Evolutionary conservation across 2,329 filamentous ascomycete species (phyloP).

Genomic region (Hypoxylon sp.): DNA sequence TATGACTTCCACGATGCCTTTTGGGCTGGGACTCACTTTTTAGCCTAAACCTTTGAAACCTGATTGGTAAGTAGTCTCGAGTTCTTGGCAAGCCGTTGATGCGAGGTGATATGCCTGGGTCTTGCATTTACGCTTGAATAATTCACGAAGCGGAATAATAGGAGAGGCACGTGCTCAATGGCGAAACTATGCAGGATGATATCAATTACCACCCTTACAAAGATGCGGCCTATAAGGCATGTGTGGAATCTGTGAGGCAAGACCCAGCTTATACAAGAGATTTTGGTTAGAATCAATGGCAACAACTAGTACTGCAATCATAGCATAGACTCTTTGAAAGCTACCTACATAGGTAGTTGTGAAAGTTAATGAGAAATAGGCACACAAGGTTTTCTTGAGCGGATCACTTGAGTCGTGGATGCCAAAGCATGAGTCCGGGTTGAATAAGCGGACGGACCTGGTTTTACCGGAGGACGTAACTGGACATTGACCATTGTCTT

Average conservation of each 20-base stretch:
- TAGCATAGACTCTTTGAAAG: background rate
- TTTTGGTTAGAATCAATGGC: slow-evolving; percentile 12
- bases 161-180: background rate
- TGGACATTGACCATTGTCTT: slow-evolving; percentile 1
- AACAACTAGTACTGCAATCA: slow-evolving; percentile 1
- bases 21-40: slow-evolving; percentile 18
- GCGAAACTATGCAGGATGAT: slow-evolving; percentile 31
- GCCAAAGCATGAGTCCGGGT: slow-evolving; percentile 31
- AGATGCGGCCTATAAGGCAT: slow-evolving; percentile 4
- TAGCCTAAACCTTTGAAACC: slow-evolving; percentile 41
- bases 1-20: slow-evolving; percentile 14
- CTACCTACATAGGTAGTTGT: background rate
- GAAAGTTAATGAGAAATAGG: slow-evolving; percentile 20
- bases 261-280: background rate
- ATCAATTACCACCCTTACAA: slow-evolving; percentile 8
- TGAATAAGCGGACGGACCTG: slow-evolving; percentile 28
- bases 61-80: slow-evolving; percentile 12
- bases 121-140: background rate
- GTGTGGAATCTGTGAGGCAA: background rate
- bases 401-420: slow-evolving; percentile 37
- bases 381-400: slow-evolving; percentile 27
- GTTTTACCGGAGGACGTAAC: slow-evolving; percentile 20
- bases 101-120: slow-evolving; percentile 17
- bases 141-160: background rate
- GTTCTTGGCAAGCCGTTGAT: slow-evolving; percentile 31